Percentiles rank a stretch among this genome's conserved stretches.
Evolutionary conservation across 805 yeast genomes (phyloP).

Genomic region (Cyberlindnera subsufficiens): DNA sequence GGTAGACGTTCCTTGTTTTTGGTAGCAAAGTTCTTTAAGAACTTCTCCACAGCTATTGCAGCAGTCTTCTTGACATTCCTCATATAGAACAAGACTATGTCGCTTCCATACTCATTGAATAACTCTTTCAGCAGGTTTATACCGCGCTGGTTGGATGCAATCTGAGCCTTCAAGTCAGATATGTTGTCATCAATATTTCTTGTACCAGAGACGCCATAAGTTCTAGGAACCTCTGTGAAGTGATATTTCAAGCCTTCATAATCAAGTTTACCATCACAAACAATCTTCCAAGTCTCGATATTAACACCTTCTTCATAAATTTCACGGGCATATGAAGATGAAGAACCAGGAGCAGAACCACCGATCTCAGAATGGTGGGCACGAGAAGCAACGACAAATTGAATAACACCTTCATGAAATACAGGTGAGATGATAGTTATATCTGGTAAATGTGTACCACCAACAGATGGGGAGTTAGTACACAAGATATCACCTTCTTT

Average conservation of each 20-base stretch:
- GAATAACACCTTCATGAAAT: slow-evolving; percentile 37
- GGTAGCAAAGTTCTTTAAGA: slow-evolving; percentile 32
- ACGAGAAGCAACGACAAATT: slow-evolving; percentile 50
- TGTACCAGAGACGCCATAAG: slow-evolving; percentile 50
- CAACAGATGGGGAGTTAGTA: slow-evolving; percentile 38
- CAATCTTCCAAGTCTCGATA: slow-evolving; percentile 46
- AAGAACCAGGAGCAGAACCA: slow-evolving; percentile 53
- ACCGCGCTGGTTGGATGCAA: slow-evolving; percentile 50
- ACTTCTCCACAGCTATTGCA: slow-evolving; percentile 38
- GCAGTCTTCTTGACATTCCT: slow-evolving; percentile 39
- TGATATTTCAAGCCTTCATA: slow-evolving; percentile 42
- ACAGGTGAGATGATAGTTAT: slow-evolving; percentile 56
- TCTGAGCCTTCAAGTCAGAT: slow-evolving; percentile 42
- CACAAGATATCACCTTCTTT: slow-evolving; percentile 38
- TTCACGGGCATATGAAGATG: slow-evolving; percentile 48
- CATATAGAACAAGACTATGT: slow-evolving; percentile 42
- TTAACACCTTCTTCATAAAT: slow-evolving; percentile 53
- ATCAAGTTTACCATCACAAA: slow-evolving; percentile 43
- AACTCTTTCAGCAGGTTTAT: slow-evolving; percentile 37
- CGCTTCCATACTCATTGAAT: slow-evolving; percentile 37
- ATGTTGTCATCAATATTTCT: slow-evolving; percentile 49
- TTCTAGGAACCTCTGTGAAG: slow-evolving; percentile 41
- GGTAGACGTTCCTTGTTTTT: slow-evolving; percentile 31
- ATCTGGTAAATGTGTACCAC: slow-evolving; percentile 45
- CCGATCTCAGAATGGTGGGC: slow-evolving; percentile 64